Base-by-base conservation (phyloP, 2,329 filamentous ascomycete genomes). In the Ophiobolus disseminans region DNA sequence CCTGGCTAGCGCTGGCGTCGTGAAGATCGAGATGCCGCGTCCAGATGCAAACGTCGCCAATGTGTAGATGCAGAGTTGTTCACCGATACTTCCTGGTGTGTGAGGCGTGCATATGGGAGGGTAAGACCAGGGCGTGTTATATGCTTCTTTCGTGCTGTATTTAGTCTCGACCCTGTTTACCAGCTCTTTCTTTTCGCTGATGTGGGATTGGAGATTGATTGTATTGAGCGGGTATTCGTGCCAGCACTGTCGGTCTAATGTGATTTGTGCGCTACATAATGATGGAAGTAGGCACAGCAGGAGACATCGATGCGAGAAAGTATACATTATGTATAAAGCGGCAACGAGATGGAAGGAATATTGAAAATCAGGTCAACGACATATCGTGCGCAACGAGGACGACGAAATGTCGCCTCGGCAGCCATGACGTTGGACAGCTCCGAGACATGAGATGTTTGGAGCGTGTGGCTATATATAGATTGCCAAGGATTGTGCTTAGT, bases 1-100 rank as follows among this genome's bases (percentile, higher is more conserved):
- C 3, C 40, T 34, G 2, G 70, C 67, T 22, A 72, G 35, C 1
- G 23, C 32, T 10, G 67, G 69, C 0, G 68, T 72, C 0, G 70
- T 73, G 40, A 73, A 63, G 5, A 73, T 60, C 0, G 69, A 68
- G 3, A 72, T 71, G 2, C 70, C 69, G 1, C 68, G 60, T 6
- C 62, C 63, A n/a, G 55, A 34, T 25, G 49, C 56, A 25, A 71
- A 71, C 1, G 62, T 56, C 1, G 50, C 38, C 30, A 55, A 55
- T 9, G 68, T 72, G 47, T 69, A 73, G 3, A 68, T 51, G 36
- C 69, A 73, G 1, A 73, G 61, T 5, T 56, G 54, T n/a, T 48
- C 52, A 7, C 60, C 55, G 20, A 71, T 44, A 28, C 45, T 54
- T 20, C 50, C 31, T 13, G 70, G 54, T 2, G 50, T 10, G 2